Evolutionary conservation across 228 moss, liverwort and hornwort species (phyloP), one percentile per base, ranked within the genome.

Genomic region (Sphagnum magellanicum): DNA sequence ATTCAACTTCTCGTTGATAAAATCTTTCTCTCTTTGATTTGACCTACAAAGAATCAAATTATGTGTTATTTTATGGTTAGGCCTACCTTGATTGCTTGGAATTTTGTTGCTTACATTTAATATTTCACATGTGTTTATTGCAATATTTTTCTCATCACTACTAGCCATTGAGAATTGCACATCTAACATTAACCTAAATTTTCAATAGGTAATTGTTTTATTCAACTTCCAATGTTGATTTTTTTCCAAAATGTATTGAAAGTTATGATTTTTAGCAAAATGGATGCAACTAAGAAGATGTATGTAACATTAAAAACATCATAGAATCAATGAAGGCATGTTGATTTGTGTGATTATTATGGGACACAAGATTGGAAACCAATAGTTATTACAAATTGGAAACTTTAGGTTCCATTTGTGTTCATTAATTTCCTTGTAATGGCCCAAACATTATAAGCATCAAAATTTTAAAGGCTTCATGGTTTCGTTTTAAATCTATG

Each of bases 361-460:
- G 11, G n/a, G 16, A 50, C 53, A 16, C 76, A 84, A 81, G 88
- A 88, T 57, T 88, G 77, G 84, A 61, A 67, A 65, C 63, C 88
- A 60, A 76, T 79, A 6, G 5, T 88, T 46, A 68, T 88, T 68
- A 79, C 81, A 51, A 87, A 76, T 48, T 57, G 79, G 88, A 88
- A 88, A 64, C 69, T 88, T 46, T 84, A 81, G 81, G 53, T 88
- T 8, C 84, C 88, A 32, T 84, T 79, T 60, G 77, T 84, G 58
- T 88, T 88, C 59, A 74, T 77, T 72, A 88, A 88, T 75, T 84
- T 88, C 50, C 73, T 82, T 74, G 81, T 84, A 73, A 75, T 88
- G 58, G 84, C 84, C 69, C 88, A 81, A 63, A 17, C 73, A 50
- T 15, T 88, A 51, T 79, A 84, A 79, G 84, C 84, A 78, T 16